Base-by-base conservation (phyloP, 176 grass and related monocot species). In the Hsuehochloa calcarea region DNA sequence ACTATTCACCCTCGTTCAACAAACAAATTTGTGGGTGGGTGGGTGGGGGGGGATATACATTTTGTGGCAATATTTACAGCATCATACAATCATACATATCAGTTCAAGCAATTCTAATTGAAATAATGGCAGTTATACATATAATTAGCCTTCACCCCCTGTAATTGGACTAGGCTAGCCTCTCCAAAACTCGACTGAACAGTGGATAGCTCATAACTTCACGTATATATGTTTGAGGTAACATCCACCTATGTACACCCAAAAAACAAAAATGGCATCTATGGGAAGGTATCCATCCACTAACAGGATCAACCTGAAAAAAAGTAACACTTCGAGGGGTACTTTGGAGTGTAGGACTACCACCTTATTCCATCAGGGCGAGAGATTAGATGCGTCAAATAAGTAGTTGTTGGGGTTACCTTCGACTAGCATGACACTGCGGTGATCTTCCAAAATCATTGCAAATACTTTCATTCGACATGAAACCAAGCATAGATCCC, bases 401-500 rank as follows among this genome's bases (percentile, higher is more conserved):
- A 82, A 47, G 49, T 40, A 19, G 4, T 56, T 72, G 22, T 68
- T 77, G 39, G 60, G 59, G 14, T 87, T 71, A n/a, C 44, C 61
- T 81, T 84, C 75, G 29, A 77, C 81, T 82, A 78, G 60, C 25
- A 81, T 26, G 6, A 49, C 23, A 60, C 70, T 63, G 23, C 34
- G 51, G 13, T 64, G 47, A 81, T 56, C 56, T 69, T 81, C 68
- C 74, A 71, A 71, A 73, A 84, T 78, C 77, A 43, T 31, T 81
- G 72, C 23, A 84, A 77, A 43, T 37, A 68, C 63, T 75, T 82
- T 8, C 65, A 81, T 75, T 84, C 31, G 85, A 73, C 50, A 52
- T 85, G 66, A 70, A 85, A 68, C 59, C 65, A 25, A 82, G 22
- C 52, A 66, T 6, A 3, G 40, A 20, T 68, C 60, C 65, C 49